Evolutionary conservation across 1,284 basidiomycete genomes (phyloP), one percentile per base, ranked within the genome.

Genomic region (Uromyces viciae-fabae): DNA sequence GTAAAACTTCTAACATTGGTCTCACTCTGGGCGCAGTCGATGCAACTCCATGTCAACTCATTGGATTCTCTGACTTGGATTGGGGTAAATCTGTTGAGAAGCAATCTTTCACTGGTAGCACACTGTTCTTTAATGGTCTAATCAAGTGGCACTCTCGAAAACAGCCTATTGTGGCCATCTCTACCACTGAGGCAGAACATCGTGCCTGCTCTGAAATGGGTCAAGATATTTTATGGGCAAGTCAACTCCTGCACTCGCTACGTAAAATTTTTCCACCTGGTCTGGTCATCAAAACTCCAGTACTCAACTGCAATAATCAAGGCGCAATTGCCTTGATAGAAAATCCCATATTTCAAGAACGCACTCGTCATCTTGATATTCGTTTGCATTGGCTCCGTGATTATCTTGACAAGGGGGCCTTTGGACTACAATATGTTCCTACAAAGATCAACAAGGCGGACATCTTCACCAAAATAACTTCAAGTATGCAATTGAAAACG

Each of bases 301-400:
- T 54, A 1, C 38, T 73, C 17, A 19, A 58, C 31, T 43, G 40
- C 28, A 56, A 75, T 38, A 75, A 75, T 56, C 33, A 42, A 11
- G 73, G 73, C 25, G 73, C 73, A 4, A 17, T 75, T 3, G 73
- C 73, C 11, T 28, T 75, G 5, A 25, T 58, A 4, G 28, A 56
- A 1, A 75, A 75, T 36, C 49, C 46, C 1, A 28, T 58, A 56
- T 75, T 38, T 25, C 46, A 75, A 60, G 33, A 43, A n/a, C 11
- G 73, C 5, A 75, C 56, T 5, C 25, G 56, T 19, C 73, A 75
- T 42, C 11, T 75, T 19, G 54, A 75, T 28, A 40, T 75, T 19
- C 19, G 56, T 7, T 36, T 38, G 38, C 73, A 75, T 56, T 75
- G 49, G 56, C 54, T 75, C 3, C 52, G 54, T 9, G 28, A 54